These are phyloP conservation scores for Centrapalus pauciflorus DNA, from an alignment of 129 eudicot genomes.

Conservation along the genomic window DNA sequence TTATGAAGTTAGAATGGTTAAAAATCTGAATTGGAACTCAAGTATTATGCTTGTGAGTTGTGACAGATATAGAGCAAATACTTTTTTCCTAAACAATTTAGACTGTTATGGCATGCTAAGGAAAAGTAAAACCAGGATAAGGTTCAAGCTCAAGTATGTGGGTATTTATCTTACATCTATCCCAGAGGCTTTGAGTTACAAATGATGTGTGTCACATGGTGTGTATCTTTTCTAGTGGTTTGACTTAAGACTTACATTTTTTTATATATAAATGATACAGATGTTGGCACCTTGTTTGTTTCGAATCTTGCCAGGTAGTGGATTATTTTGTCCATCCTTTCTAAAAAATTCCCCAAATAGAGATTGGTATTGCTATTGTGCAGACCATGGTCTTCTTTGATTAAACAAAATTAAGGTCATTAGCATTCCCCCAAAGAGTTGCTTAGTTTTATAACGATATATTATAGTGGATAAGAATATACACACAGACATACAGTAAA, in stretches of 20 bases:
- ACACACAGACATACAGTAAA: background rate
- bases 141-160: background rate
- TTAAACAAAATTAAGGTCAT: background rate
- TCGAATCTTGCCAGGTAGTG: background rate
- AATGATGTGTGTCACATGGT: background rate
- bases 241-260: background rate
- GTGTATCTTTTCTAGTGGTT: background rate
- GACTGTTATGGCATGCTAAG: background rate
- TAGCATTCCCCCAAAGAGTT: no score
- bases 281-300: background rate
- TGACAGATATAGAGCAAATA: background rate
- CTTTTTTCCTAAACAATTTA: background rate
- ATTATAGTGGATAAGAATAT: background rate
- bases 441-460: no score
- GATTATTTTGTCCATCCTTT: background rate
- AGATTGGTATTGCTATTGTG: background rate
- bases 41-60: background rate
- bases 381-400: background rate
- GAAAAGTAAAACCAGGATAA: background rate
- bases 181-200: no score
- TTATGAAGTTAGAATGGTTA: background rate
- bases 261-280: background rate
- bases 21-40: background rate
- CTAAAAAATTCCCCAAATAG: background rate
- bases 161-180: background rate